These are phyloP conservation scores for Malassezia vespertilionis DNA, from an alignment of 1,284 basidiomycete species.

Conservation along the genomic window DNA sequence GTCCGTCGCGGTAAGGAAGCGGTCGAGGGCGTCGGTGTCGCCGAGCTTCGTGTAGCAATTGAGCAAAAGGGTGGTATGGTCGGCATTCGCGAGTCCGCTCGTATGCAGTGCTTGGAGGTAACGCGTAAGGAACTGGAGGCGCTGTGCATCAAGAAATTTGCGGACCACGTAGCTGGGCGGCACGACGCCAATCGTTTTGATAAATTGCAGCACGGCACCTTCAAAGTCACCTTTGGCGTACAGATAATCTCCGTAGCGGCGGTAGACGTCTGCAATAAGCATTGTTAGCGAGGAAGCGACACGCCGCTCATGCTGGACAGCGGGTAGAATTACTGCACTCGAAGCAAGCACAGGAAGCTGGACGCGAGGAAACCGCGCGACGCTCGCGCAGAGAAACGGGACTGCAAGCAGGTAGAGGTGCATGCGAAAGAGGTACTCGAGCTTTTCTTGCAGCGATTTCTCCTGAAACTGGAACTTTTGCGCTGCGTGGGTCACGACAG, in stretches of 20 bases:
- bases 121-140: conserved; percentile 84
- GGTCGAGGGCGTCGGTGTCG: conserved; percentile 74
- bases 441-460: conserved; percentile 32
- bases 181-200: conserved; percentile 75
- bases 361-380: conserved; percentile 17
- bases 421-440: conserved; percentile 38
- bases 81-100: conserved; percentile 77
- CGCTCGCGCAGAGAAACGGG: conserved; percentile 29
- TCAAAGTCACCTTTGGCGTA: conserved; percentile 87
- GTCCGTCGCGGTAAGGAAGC: conserved; percentile 55
- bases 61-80: conserved; percentile 73
- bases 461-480: conserved; percentile 28
- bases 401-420: conserved; percentile 38
- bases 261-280: conserved; percentile 39
- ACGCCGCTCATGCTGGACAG: conserved; percentile 11
- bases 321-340: conserved; percentile 4
- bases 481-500: conserved; percentile 27
- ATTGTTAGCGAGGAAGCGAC: conserved; percentile 21
- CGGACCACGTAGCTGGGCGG: conserved; percentile 93
- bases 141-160: conserved; percentile 89
- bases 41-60: conserved; percentile 89
- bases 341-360: conserved; percentile 7
- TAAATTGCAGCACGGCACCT: conserved; percentile 79
- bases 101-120: conserved; percentile 92
- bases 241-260: conserved; percentile 77